These are phyloP conservation scores for Cylindrotheca fusiformis DNA, from an alignment of 108 stramenopile species.

Conservation along the genomic window DNA sequence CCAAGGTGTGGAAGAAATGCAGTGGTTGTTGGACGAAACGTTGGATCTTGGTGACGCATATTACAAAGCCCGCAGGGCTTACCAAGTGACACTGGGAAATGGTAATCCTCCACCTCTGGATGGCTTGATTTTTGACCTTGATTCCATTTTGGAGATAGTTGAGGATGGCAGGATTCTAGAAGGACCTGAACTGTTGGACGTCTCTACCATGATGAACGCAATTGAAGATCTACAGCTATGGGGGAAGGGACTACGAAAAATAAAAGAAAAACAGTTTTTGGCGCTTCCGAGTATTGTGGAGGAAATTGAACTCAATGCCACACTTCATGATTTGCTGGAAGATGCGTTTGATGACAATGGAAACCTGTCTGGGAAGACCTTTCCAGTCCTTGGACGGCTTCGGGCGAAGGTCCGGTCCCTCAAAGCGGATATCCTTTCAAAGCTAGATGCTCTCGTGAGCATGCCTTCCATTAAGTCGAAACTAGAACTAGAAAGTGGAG, in stretches of 20 bases:
- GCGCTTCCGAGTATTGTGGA: constrained; percentile 48
- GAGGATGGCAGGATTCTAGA: constrained; percentile 54
- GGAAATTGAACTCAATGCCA: constrained; percentile 52
- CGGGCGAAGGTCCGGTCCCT: constrained; percentile 55
- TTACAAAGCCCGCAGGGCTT: constrained; percentile 35
- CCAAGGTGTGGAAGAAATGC: constrained; percentile 69
- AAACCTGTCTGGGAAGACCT: constrained; percentile 58
- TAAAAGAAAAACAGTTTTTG: constrained; percentile 28
- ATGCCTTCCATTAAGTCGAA: constrained; percentile 63
- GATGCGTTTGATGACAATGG: constrained; percentile 69
- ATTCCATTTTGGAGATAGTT: constrained; percentile 50
- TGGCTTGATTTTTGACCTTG: constrained; percentile 48
- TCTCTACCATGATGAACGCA: constrained; percentile 49
- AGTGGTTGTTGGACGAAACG: constrained; percentile 24
- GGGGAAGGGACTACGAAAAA: constrained; percentile 36
- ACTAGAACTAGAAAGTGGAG: constrained; percentile 74
- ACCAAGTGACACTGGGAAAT: constrained; percentile 35
- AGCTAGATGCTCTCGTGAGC: constrained; percentile 52
- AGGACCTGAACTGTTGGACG: constrained; percentile 67
- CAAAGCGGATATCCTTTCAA: constrained; percentile 56
- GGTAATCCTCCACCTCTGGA: constrained; percentile 53
- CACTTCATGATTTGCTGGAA: constrained; percentile 52
- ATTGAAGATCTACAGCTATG: constrained; percentile 58
- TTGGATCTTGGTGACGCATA: constrained; percentile 13
- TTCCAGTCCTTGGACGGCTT: constrained; percentile 61